Conservation (phyloP, 768 basidiomycete species). For the Amanita rubescens region DNA sequence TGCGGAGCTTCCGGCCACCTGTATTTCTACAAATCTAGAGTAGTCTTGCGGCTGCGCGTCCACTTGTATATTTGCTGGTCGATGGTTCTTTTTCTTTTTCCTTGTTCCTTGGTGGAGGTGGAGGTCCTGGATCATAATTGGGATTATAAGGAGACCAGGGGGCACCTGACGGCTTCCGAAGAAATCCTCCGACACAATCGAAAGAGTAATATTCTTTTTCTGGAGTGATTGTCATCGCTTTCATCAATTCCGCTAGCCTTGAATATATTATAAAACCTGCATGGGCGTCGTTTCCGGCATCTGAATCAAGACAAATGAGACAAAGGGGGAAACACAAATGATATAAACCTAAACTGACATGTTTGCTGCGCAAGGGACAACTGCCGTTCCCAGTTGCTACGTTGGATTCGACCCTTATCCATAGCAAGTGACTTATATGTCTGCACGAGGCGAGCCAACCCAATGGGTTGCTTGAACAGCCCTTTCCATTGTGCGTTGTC, state of each 20-base stretch:
- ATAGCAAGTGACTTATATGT: conserved; percentile 47
- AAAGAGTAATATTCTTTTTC: conserved; percentile 49
- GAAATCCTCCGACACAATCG: conserved; percentile 37
- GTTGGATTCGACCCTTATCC: conserved; percentile 46
- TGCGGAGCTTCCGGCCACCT: neutral
- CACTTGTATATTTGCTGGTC: no score
- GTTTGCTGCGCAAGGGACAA: conserved; percentile 43
- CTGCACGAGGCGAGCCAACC: conserved; percentile 59
- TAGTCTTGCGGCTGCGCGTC: neutral
- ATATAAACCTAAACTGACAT: conserved; percentile 37
- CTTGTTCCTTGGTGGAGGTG: conserved; percentile 36
- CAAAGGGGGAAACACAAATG: conserved; percentile 3
- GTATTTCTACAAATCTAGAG: neutral
- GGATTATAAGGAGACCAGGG: conserved; percentile 58
- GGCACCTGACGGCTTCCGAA: conserved; percentile 35
- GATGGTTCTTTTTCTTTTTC: neutral
- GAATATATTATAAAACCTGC: conserved; percentile 50
- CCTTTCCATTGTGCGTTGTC: conserved; percentile 73
- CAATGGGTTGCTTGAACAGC: conserved; percentile 49
- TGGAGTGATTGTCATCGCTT: conserved; percentile 25
- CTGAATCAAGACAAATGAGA: conserved; percentile 23
- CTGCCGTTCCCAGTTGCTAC: conserved; percentile 62
- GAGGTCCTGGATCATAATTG: conserved; percentile 65
- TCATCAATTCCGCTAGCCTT: conserved; percentile 37
- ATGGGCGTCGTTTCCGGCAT: conserved; percentile 69